Conservation (phyloP, 768 basidiomycete genomes). For the Hebeloma cylindrosporum region DNA sequence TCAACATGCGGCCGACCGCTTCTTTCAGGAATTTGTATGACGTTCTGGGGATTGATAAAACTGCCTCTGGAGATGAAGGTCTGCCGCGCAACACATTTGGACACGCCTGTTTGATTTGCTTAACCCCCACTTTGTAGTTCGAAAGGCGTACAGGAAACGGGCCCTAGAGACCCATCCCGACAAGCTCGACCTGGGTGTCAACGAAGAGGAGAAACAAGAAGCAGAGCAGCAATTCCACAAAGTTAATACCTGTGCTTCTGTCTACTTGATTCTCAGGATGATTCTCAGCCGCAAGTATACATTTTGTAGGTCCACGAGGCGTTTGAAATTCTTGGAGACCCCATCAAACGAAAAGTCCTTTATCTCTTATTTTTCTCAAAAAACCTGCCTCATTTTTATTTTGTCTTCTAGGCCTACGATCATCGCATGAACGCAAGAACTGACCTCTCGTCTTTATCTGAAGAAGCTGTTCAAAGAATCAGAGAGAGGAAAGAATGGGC, state of each 20-base stretch:
- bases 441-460: constrained; percentile 30
- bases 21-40: constrained; percentile 35
- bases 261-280: constrained; percentile 4
- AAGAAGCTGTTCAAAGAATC: constrained; percentile 41
- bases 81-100: constrained; percentile 24
- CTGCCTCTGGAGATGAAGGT: constrained; percentile 55
- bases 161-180: constrained; percentile 75
- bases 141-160: constrained; percentile 65
- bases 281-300: constrained; percentile 12
- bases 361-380: background rate
- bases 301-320: constrained; percentile 57
- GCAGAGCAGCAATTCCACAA: constrained; percentile 62
- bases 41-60: constrained; percentile 44
- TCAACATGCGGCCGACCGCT: constrained; percentile 14
- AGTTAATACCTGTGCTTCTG: constrained; percentile 35
- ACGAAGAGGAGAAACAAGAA: constrained; percentile 47
- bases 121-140: constrained; percentile 41
- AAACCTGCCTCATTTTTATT: background rate
- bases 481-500: constrained; percentile 58
- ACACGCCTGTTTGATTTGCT: background rate
- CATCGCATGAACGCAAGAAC: constrained; percentile 34
- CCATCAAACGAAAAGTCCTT: constrained; percentile 51
- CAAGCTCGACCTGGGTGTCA: constrained; percentile 57
- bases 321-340: constrained; percentile 58
- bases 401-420: constrained; percentile 45